phyloP scores from a whole-genome alignment of 2,329 filamentous ascomycete species.

The Venturiaceae sp. region DNA sequence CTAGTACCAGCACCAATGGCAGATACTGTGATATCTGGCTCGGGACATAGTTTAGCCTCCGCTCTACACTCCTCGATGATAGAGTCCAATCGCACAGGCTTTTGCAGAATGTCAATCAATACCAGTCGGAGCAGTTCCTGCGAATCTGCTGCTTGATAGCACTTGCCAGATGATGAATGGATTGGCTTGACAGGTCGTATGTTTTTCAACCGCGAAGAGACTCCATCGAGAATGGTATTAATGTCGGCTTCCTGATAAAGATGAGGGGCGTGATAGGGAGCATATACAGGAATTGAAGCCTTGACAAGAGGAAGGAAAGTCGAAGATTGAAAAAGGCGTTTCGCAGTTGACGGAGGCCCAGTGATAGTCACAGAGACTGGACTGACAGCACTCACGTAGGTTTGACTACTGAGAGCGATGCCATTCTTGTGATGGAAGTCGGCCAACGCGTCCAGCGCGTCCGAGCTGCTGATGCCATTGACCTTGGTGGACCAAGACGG shows the following conservation, averaged over 20 bases:
- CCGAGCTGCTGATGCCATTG: slow-evolving; percentile 42
- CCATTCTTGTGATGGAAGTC: slow-evolving; percentile 49
- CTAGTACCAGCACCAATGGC: slow-evolving; percentile 43
- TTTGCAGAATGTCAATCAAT: slow-evolving; percentile 35
- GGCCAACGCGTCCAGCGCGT: slow-evolving; percentile 40
- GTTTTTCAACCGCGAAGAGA: slow-evolving; percentile 18
- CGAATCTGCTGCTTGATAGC: slow-evolving; percentile 39
- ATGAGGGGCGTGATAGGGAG: slow-evolving; percentile 50
- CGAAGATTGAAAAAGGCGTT: slow-evolving; percentile 40
- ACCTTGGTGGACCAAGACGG: slow-evolving; percentile 59
- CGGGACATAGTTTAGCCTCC: slow-evolving; percentile 34
- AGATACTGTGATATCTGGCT: slow-evolving; percentile 35
- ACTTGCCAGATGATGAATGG: slow-evolving; percentile 29
- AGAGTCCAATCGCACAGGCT: slow-evolving; percentile 39
- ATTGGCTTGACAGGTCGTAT: slow-evolving; percentile 40
- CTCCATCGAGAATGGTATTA: slow-evolving; percentile 37
- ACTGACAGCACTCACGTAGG: slow-evolving; percentile 51
- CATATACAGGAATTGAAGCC: slow-evolving; percentile 44
- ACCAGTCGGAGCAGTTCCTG: slow-evolving; percentile 33
- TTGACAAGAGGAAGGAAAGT: slow-evolving; percentile 29
- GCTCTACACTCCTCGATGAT: slow-evolving; percentile 38
- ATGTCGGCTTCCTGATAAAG: slow-evolving; percentile 42
- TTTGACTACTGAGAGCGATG: slow-evolving; percentile 41
- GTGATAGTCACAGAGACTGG: slow-evolving; percentile 50
- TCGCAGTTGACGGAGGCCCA: slow-evolving; percentile 44